Base-by-base conservation (phyloP, 2,329 filamentous ascomycete species). In the Colletotrichum phormii region DNA sequence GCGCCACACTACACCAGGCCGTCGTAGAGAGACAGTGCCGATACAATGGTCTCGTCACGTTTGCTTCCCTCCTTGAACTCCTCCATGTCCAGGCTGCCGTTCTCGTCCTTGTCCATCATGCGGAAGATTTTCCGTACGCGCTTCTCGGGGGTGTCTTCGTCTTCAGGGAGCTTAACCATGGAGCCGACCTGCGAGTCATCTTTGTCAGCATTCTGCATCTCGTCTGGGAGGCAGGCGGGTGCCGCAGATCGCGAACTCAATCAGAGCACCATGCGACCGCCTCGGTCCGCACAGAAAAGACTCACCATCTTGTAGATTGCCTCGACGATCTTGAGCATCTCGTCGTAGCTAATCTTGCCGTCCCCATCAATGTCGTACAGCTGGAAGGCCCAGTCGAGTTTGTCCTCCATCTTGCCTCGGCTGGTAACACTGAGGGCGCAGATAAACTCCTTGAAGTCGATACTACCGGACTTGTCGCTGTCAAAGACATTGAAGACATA, bases 31-130 rank as follows among this genome's bases (percentile, higher is more conserved):
- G 95, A 98, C 80, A 99, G 87, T 42, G 97, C 97, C 67, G 96
- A 98, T 72, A 99, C 97, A 81, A 99, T 99, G 11, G 97, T 99
- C 87, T 98, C 96, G 84, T 99, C 97, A 73, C 95, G 94, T 88
- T 98, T 98, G 87, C 95, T 98, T 77, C 97, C 97, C 86, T 99
- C 97, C 86, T 98, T 98, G 89, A 99, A 99, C 83, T 99, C 97
- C 74, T 95, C 93, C 89, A 98, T 96, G 82, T 98, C 96, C 78
- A 99, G 86, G 80, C 94, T 97, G 78, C 96, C 97, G 81, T 98
- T 98, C 86, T 98, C 96, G 82, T 99, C 97, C 89, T 99, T 99
- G 88, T 99, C 97, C 97, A 99, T 99, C 97, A 98, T 98, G 80
- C 93, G 90, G 89, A 99, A 99, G 83, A 99, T 98, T 89, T 99